Percentiles rank a stretch among this genome's conserved stretches.
These are phyloP conservation scores for Pogostemon cablin DNA, from an alignment of 257 asterid genomes.

Conservation along the genomic window DNA sequence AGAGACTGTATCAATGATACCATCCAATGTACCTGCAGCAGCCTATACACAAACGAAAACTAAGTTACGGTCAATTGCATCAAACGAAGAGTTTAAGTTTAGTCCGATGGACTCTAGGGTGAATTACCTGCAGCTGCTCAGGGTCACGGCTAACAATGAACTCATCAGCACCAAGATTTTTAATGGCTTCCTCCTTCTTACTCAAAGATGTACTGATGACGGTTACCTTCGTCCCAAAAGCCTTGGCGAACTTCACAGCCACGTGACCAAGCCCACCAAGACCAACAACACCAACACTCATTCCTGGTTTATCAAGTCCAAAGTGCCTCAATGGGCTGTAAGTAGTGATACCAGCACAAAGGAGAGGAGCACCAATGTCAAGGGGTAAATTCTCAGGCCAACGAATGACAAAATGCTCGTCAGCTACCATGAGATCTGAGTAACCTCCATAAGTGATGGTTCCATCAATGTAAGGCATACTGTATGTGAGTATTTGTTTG, in stretches of 20 bases:
- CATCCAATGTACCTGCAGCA: conserved; percentile 53
- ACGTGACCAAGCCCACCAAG: conserved; percentile 66
- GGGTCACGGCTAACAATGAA: conserved; percentile 54
- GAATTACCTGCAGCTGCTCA: conserved; percentile 51
- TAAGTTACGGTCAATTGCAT: not conserved
- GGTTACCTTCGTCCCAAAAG: conserved; percentile 57
- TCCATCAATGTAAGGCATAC: conserved; percentile 36
- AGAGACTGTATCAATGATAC: conserved; percentile 60
- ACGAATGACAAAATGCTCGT: conserved; percentile 54
- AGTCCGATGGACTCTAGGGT: not conserved
- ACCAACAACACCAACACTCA: conserved; percentile 52
- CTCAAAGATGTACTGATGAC: conserved; percentile 49
- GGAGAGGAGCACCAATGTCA: conserved; percentile 56
- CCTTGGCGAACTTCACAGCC: conserved; percentile 60
- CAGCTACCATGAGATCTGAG: conserved; percentile 53
- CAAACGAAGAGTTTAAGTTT: not conserved
- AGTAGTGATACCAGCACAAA: conserved; percentile 66
- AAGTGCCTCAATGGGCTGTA: conserved; percentile 56
- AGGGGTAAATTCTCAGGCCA: conserved; percentile 62
- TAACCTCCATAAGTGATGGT: conserved; percentile 64
- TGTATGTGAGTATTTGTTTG: conserved; percentile 40
- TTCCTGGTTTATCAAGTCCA: conserved; percentile 59
- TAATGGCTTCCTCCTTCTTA: conserved; percentile 57
- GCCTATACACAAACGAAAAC: conserved; percentile 35
- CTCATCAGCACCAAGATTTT: conserved; percentile 48